Base-by-base conservation (phyloP, 2,329 filamentous ascomycete genomes). In the Microdochium nivale region DNA sequence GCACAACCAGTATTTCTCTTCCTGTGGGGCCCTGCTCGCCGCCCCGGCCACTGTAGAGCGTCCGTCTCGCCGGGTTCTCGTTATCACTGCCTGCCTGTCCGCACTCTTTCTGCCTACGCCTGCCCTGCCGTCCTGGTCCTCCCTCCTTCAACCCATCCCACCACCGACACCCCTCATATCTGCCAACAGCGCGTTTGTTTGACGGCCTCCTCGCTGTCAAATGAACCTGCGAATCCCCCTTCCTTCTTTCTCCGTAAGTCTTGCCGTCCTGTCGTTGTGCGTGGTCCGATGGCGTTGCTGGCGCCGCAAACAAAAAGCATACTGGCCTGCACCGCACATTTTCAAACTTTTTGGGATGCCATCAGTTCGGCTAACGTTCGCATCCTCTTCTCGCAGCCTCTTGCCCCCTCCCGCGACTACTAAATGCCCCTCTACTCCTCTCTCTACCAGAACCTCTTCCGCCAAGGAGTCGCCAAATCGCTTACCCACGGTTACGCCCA, bases 401-500 rank as follows among this genome's bases (percentile, higher is more conserved):
- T 74, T 71, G 76, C 75, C 77, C 78, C 76, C 63, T 72, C 70
- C 70, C 82, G 85, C 68, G 75, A 81, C 70, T 83, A 80, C 88
- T 96, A 95, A 95, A 97, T 96, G 92, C 83, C 82, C 73, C 82
- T 84, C 65, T 84, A 84, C 70, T 84, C 81, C 57, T 81, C 79
- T 66, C 74, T 86, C 59, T 84, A 83, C 72, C 78, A 82, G 74
- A 85, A 80, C 78, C 88, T 97, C 79, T 90, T 95, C 83, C 92
- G 94, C 79, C 88, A 92, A 81, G 91, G 89, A 86, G 87, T 96
- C 75, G 86, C 89, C 67, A 97, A 97, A 78, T 90, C 91, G 66
- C 87, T 97, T 71, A 92, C 90, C 70, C 90, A 97, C 82, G 92
- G 92, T 74, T 97, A 96, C 81, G 91, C 91, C 63, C 92, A 97